phyloP scores from a whole-genome alignment of 768 basidiomycete species.

The Coprinellus micaceus region DNA sequence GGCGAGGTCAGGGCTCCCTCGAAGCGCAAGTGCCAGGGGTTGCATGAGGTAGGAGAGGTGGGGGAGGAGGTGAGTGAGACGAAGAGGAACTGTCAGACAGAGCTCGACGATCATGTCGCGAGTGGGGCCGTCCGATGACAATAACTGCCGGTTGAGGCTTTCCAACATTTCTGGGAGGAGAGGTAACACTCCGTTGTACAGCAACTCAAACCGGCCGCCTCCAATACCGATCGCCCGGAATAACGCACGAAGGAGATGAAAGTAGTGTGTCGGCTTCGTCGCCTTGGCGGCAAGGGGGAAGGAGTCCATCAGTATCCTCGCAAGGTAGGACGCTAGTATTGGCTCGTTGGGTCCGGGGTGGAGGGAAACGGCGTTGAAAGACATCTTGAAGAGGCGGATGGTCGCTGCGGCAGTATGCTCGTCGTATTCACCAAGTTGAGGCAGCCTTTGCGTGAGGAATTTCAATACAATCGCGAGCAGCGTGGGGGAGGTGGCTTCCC shows the following conservation, averaged over 20 bases:
- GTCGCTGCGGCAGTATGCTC: conserved; percentile 78
- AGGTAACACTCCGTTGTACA: conserved; percentile 95
- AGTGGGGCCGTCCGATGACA: conserved; percentile 75
- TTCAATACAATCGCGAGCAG: conserved; percentile 86
- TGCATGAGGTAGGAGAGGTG: conserved; percentile 96
- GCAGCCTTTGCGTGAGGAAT: conserved; percentile 79
- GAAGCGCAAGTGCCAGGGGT: conserved; percentile 86
- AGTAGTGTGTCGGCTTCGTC: conserved; percentile 87
- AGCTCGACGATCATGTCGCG: conserved; percentile 96
- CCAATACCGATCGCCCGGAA: conserved; percentile 92
- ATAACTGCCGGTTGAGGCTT: conserved; percentile 84
- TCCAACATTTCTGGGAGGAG: conserved; percentile 97
- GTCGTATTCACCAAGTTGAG: conserved; percentile 79
- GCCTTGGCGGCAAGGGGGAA: conserved; percentile 93
- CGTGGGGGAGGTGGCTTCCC: conserved; percentile 74
- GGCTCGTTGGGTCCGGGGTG: conserved; percentile 79
- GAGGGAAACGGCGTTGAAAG: conserved; percentile 80
- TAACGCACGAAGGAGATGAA: conserved; percentile 84
- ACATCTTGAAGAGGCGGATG: conserved; percentile 92
- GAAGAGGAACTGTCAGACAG: conserved; percentile 92
- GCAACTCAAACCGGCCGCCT: conserved; percentile 86
- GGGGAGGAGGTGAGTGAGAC: conserved; percentile 92
- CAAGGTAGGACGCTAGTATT: conserved; percentile 89
- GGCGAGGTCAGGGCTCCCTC: conserved; percentile 84
- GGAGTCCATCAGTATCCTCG: conserved; percentile 92